Percentiles rank a stretch among this genome's conserved stretches.
phyloP scores from a whole-genome alignment of 2,329 filamentous ascomycete genomes.

The Orbilia blumenaviensis region DNA sequence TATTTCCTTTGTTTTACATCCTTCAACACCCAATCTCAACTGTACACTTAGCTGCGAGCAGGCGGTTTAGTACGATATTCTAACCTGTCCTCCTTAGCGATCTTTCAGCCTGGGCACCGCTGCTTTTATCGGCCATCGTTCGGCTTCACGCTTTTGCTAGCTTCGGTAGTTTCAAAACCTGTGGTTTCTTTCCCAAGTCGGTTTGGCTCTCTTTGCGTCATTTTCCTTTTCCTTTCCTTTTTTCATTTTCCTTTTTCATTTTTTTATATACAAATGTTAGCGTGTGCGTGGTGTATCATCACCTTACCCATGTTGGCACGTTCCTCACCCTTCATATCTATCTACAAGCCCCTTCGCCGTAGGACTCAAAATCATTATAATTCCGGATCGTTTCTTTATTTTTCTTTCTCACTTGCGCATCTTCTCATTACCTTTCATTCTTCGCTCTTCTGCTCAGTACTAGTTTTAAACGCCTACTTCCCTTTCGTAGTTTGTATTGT shows the following conservation, averaged over 20 bases:
- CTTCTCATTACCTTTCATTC: conserved; percentile 58
- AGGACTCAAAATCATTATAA: conserved; percentile 42
- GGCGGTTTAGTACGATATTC: conserved; percentile 21
- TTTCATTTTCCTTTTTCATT: neutral
- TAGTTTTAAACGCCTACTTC: conserved; percentile 56
- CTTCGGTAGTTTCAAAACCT: conserved; percentile 45
- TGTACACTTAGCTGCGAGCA: conserved; percentile 37
- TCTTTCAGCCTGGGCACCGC: conserved; percentile 26
- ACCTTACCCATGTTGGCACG: conserved; percentile 40
- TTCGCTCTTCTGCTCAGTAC: conserved; percentile 58
- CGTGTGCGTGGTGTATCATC: conserved; percentile 51
- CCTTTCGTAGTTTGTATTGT: conserved; percentile 29
- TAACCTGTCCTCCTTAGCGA: neutral
- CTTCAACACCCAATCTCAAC: conserved; percentile 19
- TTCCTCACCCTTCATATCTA: neutral
- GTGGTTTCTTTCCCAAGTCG: conserved; percentile 28
- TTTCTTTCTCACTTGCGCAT: too few species aligned
- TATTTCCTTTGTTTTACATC: conserved; percentile 46
- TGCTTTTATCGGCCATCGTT: conserved; percentile 31
- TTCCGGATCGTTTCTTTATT: conserved; percentile 26
- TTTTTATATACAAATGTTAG: conserved; percentile 36
- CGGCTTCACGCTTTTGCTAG: conserved; percentile 33
- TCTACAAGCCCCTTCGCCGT: conserved; percentile 8
- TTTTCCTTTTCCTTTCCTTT: neutral
- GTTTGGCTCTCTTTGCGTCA: conserved; percentile 26